These are phyloP conservation scores for Mesotaenium endlicherianum DNA, from an alignment of 139 green algal genomes.

Conservation along the genomic window DNA sequence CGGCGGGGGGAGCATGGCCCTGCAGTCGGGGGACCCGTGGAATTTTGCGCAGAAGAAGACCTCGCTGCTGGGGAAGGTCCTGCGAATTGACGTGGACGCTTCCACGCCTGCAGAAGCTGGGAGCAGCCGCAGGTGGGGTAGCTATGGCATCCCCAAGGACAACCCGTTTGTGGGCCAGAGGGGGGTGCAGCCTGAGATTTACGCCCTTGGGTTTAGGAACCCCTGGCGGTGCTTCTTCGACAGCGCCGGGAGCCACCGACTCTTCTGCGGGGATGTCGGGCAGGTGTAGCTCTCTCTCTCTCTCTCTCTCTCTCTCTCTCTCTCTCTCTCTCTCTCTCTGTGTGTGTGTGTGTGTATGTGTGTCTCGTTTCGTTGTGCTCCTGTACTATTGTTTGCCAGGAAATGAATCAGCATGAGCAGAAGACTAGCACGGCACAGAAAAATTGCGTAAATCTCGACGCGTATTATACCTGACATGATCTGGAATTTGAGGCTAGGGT, in stretches of 20 bases:
- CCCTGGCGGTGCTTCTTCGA: slow-evolving; percentile 25
- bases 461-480: no score
- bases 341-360: neutral
- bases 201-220: slow-evolving; percentile 5
- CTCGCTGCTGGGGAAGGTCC: slow-evolving; percentile 13
- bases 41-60: slow-evolving; percentile 31
- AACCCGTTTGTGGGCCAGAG: neutral
- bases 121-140: neutral
- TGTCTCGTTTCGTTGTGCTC: no score
- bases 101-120: no score
- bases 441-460: no score
- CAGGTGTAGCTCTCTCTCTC: slow-evolving; percentile 4
- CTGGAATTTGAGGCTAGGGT: no score
- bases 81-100: slow-evolving; percentile 17
- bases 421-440: no score
- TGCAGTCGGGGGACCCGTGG: slow-evolving; percentile 6
- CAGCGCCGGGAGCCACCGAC: no score
- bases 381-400: no score
- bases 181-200: neutral
- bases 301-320: neutral
- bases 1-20: neutral
- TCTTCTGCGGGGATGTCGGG: slow-evolving; percentile 32
- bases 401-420: no score
- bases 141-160: slow-evolving; percentile 12
- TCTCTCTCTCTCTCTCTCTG: neutral